phyloP scores from a whole-genome alignment of 75 land plant species.

The Selaginella tamariscina region DNA sequence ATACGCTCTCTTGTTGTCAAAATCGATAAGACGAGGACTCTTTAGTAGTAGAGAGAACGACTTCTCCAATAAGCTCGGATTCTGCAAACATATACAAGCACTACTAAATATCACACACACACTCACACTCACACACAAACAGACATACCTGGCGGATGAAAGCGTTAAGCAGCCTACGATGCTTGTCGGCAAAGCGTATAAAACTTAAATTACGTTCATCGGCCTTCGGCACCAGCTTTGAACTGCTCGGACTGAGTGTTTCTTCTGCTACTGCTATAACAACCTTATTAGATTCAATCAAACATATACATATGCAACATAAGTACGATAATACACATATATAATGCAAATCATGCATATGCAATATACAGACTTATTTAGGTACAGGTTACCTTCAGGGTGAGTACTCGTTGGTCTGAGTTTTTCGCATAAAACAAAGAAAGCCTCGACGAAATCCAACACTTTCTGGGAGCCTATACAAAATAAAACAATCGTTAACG shows the following conservation, averaged over 20 bases:
- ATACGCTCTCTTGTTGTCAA: constrained; percentile 90
- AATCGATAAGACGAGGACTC: constrained; percentile 86
- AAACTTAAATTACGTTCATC: constrained; percentile 67
- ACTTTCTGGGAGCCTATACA: constrained; percentile 83
- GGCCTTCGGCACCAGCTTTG: constrained; percentile 15
- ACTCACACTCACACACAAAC: too few species aligned
- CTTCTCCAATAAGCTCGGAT: constrained; percentile 87
- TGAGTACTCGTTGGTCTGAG: constrained; percentile 30
- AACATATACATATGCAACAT: too few species aligned
- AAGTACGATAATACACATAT: too few species aligned
- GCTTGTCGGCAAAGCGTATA: constrained; percentile 78
- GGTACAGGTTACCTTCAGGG: too few species aligned
- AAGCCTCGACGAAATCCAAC: constrained; percentile 89
- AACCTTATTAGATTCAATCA: too few species aligned
- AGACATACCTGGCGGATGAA: too few species aligned
- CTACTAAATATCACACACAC: too few species aligned
- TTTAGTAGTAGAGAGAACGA: constrained; percentile 80
- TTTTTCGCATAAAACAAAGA: constrained; percentile 95
- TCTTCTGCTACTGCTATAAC: too few species aligned
- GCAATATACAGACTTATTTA: too few species aligned
- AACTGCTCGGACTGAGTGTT: neutral
- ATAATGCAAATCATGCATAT: too few species aligned
- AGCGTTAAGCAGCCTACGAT: constrained; percentile 75
- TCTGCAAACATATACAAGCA: too few species aligned
- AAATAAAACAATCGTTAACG: too few species aligned